These are phyloP conservation scores for Prunus fruticosa DNA, from an alignment of 306 rosid species.

Conservation along the genomic window DNA sequence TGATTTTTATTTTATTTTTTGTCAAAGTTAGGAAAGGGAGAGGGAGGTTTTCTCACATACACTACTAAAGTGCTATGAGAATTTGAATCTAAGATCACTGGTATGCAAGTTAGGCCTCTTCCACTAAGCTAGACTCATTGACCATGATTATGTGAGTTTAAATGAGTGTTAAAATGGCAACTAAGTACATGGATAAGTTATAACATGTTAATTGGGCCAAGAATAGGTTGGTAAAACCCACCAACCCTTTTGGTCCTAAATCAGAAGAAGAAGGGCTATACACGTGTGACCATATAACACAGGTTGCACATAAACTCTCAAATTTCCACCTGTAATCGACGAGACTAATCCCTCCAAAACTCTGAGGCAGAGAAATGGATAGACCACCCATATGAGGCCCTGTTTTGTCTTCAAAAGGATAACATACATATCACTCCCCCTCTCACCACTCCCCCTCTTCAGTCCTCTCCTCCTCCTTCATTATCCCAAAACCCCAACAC, in stretches of 20 bases:
- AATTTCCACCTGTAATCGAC: background rate
- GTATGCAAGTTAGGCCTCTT: too few relatives aligned
- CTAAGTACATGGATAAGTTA: too few relatives aligned
- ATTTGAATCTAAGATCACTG: too few relatives aligned
- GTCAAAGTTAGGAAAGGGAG: rapidly evolving
- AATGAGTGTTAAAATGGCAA: too few relatives aligned
- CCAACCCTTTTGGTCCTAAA: too few relatives aligned
- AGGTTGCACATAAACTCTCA: conserved; percentile 22
- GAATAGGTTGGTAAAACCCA: too few relatives aligned
- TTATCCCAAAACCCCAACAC: background rate
- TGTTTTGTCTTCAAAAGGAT: conserved; percentile 33
- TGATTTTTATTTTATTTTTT: too few relatives aligned
- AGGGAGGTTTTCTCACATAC: too few relatives aligned
- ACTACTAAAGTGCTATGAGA: rapidly evolving
- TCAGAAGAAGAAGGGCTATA: background rate
- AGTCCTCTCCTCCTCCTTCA: background rate
- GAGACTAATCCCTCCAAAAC: conserved; percentile 9
- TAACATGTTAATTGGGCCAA: too few relatives aligned
- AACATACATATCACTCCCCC: conserved; percentile 9
- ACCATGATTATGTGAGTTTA: too few relatives aligned
- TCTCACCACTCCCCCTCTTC: background rate
- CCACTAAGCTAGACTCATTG: too few relatives aligned
- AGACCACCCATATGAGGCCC: conserved; percentile 38
- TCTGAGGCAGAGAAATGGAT: conserved; percentile 41
- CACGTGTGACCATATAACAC: conserved; percentile 15